Evolutionary conservation across 2,329 filamentous ascomycete genomes (phyloP).

Genomic region (Diaporthe sp.): DNA sequence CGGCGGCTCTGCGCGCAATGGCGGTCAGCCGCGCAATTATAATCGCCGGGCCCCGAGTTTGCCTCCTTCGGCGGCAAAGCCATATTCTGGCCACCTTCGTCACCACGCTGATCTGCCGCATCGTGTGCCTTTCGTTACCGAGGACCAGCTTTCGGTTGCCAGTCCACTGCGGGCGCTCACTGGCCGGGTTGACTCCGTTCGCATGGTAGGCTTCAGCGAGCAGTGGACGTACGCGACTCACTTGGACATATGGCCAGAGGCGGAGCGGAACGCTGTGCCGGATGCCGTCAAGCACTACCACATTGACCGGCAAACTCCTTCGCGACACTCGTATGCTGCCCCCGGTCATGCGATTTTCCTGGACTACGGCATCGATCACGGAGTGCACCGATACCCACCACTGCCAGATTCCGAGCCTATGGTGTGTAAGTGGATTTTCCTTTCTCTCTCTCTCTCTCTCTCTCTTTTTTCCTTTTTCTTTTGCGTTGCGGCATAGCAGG

Average conservation of each 20-base stretch:
- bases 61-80: constrained; percentile 38
- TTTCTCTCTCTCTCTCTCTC: background rate
- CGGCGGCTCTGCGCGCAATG: background rate
- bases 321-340: constrained; percentile 31
- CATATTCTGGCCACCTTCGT: constrained; percentile 37
- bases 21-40: constrained; percentile 29
- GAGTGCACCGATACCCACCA: constrained; percentile 40
- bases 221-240: constrained; percentile 46
- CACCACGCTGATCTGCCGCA: constrained; percentile 31
- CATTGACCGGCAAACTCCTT: constrained; percentile 40
- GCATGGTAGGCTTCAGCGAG: constrained; percentile 55
- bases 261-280: constrained; percentile 22
- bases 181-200: constrained; percentile 50
- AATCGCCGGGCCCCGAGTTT: constrained; percentile 29
- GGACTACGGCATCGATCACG: constrained; percentile 36
- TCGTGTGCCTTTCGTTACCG: constrained; percentile 49
- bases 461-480: background rate
- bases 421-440: constrained; percentile 30
- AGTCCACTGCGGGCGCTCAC: constrained; percentile 50
- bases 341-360: constrained; percentile 38
- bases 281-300: constrained; percentile 9
- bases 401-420: constrained; percentile 40
- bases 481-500: background rate
- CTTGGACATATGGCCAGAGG: constrained; percentile 35
- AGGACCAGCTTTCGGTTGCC: constrained; percentile 51